These are phyloP conservation scores for Bryoglossum gracile DNA, from an alignment of 495 filamentous ascomycete species.

Conservation along the genomic window DNA sequence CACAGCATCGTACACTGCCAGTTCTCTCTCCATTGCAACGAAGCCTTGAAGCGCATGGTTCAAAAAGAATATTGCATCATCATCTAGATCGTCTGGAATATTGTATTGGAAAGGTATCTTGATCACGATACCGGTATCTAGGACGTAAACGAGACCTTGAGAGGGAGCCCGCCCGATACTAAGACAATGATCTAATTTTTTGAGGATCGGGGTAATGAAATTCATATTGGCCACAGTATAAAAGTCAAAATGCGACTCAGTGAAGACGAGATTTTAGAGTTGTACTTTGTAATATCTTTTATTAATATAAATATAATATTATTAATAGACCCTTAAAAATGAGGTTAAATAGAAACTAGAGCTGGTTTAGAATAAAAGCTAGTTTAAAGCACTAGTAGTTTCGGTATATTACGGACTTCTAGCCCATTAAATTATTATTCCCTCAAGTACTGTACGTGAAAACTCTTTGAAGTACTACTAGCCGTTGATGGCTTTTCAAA, in stretches of 20 bases:
- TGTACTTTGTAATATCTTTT: no score
- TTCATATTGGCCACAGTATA: conserved; percentile 6
- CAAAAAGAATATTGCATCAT: conserved; percentile 8
- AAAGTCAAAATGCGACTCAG: neutral
- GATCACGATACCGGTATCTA: conserved; percentile 9
- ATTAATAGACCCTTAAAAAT: no score
- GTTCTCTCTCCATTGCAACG: conserved; percentile 9
- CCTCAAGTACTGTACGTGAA: no score
- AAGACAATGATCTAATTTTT: conserved; percentile 11
- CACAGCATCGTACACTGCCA: conserved; percentile 1
- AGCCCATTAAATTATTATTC: no score
- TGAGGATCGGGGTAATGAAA: conserved; percentile 9
- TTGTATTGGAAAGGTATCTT: conserved; percentile 10
- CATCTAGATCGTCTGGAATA: conserved; percentile 8
- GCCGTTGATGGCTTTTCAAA: no score
- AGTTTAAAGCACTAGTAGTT: no score
- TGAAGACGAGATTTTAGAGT: neutral
- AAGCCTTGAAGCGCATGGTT: conserved; percentile 3
- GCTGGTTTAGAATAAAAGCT: no score
- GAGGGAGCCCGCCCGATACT: conserved; percentile 9
- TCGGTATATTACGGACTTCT: no score
- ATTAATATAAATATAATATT: no score
- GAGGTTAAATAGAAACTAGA: no score
- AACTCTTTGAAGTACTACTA: no score
- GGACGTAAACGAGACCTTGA: conserved; percentile 8